Evolutionary conservation across 2,329 filamentous ascomycete genomes (phyloP).

Genomic region (Penicillium sp.): DNA sequence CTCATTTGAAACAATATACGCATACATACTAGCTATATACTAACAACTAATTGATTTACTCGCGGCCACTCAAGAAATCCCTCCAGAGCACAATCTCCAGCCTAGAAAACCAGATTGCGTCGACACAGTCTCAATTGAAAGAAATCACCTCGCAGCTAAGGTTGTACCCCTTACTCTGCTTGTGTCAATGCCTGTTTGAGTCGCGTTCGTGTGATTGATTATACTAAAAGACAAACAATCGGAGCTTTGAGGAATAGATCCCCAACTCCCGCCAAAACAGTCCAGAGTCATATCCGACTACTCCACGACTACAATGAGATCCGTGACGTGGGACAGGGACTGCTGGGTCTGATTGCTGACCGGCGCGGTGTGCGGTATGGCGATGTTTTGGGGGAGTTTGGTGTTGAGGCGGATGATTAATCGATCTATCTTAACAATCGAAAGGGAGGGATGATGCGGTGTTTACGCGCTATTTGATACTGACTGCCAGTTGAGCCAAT

Average conservation of each 20-base stretch:
- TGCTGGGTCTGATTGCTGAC: slow-evolving; percentile 66
- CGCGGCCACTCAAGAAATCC: neutral
- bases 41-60: neutral
- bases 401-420: slow-evolving; percentile 28
- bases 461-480: no score
- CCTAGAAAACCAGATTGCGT: slow-evolving; percentile 47
- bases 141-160: slow-evolving; percentile 33
- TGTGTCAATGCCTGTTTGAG: neutral
- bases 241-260: slow-evolving; percentile 21
- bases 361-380: slow-evolving; percentile 53
- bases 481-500: no score
- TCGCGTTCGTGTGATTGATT: neutral
- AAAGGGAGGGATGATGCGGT: no score
- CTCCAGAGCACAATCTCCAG: slow-evolving; percentile 26
- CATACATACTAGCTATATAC: neutral
- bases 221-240: no score
- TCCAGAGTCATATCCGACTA: slow-evolving; percentile 60
- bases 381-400: slow-evolving; percentile 40
- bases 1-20: neutral
- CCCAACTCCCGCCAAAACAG: slow-evolving; percentile 48
- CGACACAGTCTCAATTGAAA: slow-evolving; percentile 31
- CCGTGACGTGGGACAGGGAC: slow-evolving; percentile 62
- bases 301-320: slow-evolving; percentile 69
- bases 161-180: slow-evolving; percentile 18
- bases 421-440: neutral